Evolutionary conservation across 1,284 basidiomycete species (phyloP).

Genomic region (Ustilago hordei): DNA sequence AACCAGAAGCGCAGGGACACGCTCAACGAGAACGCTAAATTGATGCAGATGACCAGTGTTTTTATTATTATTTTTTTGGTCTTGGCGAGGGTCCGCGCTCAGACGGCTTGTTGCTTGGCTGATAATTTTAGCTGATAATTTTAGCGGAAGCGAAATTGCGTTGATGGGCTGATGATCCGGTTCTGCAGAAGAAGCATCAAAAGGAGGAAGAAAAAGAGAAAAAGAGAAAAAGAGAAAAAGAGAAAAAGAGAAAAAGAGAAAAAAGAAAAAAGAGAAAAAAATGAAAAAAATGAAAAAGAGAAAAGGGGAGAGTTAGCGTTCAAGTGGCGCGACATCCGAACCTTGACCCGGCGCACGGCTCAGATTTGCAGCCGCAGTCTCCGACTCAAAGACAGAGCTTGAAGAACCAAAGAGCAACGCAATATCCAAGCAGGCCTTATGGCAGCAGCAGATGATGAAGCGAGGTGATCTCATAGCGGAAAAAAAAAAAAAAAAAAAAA

Average conservation of each 20-base stretch:
- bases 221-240: neutral
- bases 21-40: neutral
- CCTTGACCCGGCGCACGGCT: neutral
- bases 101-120: conserved; percentile 2
- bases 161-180: conserved; percentile 7
- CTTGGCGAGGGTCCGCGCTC: conserved; percentile 10
- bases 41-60: neutral
- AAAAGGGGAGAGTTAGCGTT: neutral
- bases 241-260: neutral
- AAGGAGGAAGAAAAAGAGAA: neutral
- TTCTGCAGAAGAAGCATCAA: neutral
- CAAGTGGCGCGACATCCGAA: neutral
- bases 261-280: neutral
- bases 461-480: no score
- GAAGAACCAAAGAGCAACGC: no score
- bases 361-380: neutral
- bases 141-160: conserved; percentile 3
- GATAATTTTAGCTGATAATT: neutral
- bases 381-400: no score
- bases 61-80: no score
- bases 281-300: neutral
- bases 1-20: neutral
- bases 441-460: no score
- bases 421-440: no score
- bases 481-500: no score